Percentiles rank a stretch among this genome's conserved stretches.
phyloP scores from a whole-genome alignment of 352 stramenopile species.

The Phytophthora constricta region DNA sequence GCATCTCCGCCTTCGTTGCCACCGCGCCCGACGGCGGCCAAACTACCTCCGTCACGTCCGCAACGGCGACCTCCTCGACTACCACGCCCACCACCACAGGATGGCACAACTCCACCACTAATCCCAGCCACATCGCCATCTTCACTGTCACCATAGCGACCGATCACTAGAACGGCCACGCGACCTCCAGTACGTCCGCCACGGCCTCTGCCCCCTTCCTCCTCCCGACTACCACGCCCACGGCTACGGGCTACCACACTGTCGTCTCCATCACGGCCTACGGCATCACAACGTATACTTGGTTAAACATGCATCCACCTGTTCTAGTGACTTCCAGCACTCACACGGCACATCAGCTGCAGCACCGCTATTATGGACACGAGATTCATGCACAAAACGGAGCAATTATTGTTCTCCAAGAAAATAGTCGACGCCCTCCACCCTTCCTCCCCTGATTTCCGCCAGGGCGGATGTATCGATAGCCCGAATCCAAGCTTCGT shows the following conservation, averaged over 20 bases:
- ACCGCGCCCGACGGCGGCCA: no score
- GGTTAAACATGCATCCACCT: neutral
- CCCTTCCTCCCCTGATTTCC: neutral
- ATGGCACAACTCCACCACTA: neutral
- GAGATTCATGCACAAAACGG: neutral
- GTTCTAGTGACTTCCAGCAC: neutral
- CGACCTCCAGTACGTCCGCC: neutral
- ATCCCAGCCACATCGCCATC: neutral
- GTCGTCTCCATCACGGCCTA: neutral
- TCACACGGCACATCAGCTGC: neutral
- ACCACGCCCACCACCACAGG: neutral
- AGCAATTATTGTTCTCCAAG: neutral
- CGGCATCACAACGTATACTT: neutral
- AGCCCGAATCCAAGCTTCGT: neutral
- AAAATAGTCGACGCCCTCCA: neutral
- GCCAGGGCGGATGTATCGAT: neutral
- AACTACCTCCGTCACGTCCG: neutral
- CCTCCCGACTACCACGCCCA: neutral
- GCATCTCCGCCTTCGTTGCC: no score
- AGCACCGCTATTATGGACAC: neutral
- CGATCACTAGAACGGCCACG: neutral
- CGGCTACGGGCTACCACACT: neutral
- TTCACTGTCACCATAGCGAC: neutral
- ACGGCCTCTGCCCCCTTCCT: neutral
- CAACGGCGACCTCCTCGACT: neutral